Percentiles rank a stretch among this genome's conserved stretches.
phyloP scores from a whole-genome alignment of 768 basidiomycete species.

The Tylopilus plumbeoviolaceoides region DNA sequence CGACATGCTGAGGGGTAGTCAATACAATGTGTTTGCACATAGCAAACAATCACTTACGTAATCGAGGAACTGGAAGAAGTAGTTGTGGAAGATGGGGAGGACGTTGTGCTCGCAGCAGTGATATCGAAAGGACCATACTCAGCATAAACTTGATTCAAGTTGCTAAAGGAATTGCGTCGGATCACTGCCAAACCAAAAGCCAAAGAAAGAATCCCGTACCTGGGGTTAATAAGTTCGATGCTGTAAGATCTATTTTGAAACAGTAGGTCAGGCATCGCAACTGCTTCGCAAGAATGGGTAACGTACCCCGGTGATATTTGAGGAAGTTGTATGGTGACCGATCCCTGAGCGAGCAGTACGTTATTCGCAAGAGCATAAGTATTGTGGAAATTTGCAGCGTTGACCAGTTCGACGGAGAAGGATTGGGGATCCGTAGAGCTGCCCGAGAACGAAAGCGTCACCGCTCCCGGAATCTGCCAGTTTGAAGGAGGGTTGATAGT shows the following conservation, averaged over 20 bases:
- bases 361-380: conserved; percentile 54
- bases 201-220: conserved; percentile 22
- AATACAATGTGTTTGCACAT: neutral
- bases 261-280: neutral
- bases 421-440: conserved; percentile 36
- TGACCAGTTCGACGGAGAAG: conserved; percentile 44
- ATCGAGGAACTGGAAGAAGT: neutral
- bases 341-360: conserved; percentile 23
- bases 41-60: conserved; percentile 4
- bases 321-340: conserved; percentile 39
- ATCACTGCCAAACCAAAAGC: neutral
- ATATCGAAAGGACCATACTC: conserved; percentile 42
- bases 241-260: conserved; percentile 37
- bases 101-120: conserved; percentile 18
- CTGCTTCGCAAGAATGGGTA: rapidly evolving
- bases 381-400: conserved; percentile 48
- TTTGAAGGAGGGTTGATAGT: conserved; percentile 36
- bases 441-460: conserved; percentile 48
- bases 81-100: neutral
- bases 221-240: conserved; percentile 41
- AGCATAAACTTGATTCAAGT: conserved; percentile 45
- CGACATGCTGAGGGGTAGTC: conserved; percentile 2
- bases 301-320: conserved; percentile 43
- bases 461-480: conserved; percentile 28
- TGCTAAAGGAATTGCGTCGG: conserved; percentile 14